A percentile compares a stretch with the other conserved stretches of the same genome.
Evolutionary conservation across 257 asterid species (phyloP).

Genomic region (Capsicum rhomboideum): DNA sequence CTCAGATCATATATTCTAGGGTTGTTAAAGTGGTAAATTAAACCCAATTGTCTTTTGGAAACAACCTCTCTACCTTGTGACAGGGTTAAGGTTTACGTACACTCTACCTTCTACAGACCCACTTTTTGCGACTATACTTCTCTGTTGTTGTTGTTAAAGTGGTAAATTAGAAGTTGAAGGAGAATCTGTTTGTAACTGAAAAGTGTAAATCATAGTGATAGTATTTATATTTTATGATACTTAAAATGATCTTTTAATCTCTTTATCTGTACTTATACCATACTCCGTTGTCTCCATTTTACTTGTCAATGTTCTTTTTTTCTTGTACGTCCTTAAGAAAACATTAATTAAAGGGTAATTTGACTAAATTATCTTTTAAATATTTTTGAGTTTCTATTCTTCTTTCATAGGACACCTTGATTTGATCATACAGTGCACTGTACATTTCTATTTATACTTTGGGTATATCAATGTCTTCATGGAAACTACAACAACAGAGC

Average conservation of each 20-base stretch:
- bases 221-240: neutral
- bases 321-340: too few relatives aligned
- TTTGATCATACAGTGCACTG: neutral
- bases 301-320: too few relatives aligned
- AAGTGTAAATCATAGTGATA: neutral
- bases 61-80: too few relatives aligned
- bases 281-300: too few relatives aligned
- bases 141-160: too few relatives aligned
- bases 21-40: too few relatives aligned
- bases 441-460: neutral
- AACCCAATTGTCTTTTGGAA: too few relatives aligned
- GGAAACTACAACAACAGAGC: neutral
- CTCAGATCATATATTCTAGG: neutral
- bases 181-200: neutral
- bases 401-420: neutral
- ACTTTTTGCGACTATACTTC: too few relatives aligned
- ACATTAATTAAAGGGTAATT: neutral
- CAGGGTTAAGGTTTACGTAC: too few relatives aligned
- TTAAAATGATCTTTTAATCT: neutral
- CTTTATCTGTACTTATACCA: neutral
- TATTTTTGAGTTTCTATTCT: neutral
- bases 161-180: neutral
- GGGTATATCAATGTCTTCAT: neutral
- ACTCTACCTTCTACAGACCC: too few relatives aligned
- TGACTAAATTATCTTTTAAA: neutral